Percentiles rank a stretch among this genome's conserved stretches.
These are phyloP conservation scores for Colletotrichum costaricense DNA, from an alignment of 2,329 filamentous ascomycete species.

Conservation along the genomic window DNA sequence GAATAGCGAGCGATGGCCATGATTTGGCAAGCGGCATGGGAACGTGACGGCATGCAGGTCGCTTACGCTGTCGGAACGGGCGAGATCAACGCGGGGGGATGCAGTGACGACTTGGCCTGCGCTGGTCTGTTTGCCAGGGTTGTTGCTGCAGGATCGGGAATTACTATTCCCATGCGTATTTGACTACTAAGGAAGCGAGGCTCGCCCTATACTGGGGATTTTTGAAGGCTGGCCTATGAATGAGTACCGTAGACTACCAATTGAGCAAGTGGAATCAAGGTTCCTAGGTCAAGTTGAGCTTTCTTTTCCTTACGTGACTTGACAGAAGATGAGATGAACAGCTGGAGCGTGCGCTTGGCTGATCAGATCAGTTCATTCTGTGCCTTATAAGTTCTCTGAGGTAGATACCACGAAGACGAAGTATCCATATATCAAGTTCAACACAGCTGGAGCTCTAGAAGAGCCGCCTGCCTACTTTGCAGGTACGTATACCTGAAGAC, in stretches of 20 bases:
- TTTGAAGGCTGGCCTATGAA: background rate
- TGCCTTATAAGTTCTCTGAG: background rate
- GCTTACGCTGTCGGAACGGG: slow-evolving; percentile 9
- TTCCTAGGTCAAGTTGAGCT: background rate
- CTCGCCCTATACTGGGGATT: background rate
- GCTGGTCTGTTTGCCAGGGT: background rate
- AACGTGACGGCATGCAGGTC: slow-evolving; percentile 30
- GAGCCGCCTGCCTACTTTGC: background rate
- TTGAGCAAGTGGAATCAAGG: no score
- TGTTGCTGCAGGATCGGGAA: background rate
- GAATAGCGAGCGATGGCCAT: background rate
- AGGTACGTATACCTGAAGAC: no score
- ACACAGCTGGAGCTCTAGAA: background rate
- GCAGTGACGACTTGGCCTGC: slow-evolving; percentile 14
- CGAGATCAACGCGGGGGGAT: slow-evolving; percentile 20
- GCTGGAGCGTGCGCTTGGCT: background rate
- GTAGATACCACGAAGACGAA: background rate
- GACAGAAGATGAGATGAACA: background rate
- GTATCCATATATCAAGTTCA: background rate
- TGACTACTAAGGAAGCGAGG: background rate
- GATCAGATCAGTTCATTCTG: background rate
- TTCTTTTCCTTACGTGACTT: background rate
- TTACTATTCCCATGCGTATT: background rate
- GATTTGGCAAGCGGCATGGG: background rate
- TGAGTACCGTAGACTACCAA: no score